phyloP scores from a whole-genome alignment of 345 rosid species.

The Fremontodendron californicum region DNA sequence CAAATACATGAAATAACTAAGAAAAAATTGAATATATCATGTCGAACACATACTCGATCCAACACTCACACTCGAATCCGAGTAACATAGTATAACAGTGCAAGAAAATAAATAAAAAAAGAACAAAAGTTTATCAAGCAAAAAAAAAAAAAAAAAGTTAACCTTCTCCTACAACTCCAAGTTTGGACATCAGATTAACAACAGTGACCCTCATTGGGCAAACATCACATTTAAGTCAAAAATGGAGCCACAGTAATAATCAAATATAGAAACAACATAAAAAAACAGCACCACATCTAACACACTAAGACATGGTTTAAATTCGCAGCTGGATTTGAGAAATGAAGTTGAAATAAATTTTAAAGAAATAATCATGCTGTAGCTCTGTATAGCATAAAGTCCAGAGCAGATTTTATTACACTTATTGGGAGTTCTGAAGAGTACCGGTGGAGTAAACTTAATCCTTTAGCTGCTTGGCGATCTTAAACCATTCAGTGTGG shows the following conservation, averaged over 20 bases:
- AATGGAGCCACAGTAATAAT: not conserved
- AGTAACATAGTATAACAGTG: too few relatives aligned
- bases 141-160: not conserved
- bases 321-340: not conserved
- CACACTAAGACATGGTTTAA: not conserved
- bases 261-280: not conserved
- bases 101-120: not conserved
- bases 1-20: too few relatives aligned
- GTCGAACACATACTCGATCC: too few relatives aligned
- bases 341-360: not conserved
- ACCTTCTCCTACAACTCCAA: not conserved
- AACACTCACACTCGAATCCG: too few relatives aligned
- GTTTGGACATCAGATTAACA: not conserved
- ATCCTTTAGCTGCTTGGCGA: conserved; percentile 43
- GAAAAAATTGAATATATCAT: too few relatives aligned
- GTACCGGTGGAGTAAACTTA: not conserved
- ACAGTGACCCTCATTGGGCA: not conserved
- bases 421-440: not conserved
- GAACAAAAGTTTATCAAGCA: not conserved
- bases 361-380: not conserved
- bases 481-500: conserved; percentile 98
- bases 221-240: not conserved
- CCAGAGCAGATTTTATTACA: not conserved
- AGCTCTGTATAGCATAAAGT: not conserved
- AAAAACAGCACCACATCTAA: not conserved